phyloP scores from a whole-genome alignment of 2,329 filamentous ascomycete species.

The Pyricularia sp. region DNA sequence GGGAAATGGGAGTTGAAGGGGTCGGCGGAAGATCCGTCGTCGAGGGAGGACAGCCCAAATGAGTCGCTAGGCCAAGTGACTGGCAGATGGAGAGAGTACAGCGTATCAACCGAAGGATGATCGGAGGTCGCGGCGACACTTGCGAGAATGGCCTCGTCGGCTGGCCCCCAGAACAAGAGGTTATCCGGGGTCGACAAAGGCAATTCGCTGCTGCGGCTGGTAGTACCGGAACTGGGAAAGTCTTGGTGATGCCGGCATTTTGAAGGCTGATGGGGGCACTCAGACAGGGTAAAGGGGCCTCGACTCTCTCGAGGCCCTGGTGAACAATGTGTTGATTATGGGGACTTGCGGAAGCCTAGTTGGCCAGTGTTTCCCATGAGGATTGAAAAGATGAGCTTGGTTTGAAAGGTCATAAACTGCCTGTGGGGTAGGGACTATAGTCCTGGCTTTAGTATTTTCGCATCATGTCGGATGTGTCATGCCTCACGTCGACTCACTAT shows the following conservation, averaged over 20 bases:
- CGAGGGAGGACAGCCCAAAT: not conserved
- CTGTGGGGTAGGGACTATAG: not conserved
- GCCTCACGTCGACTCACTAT: not conserved
- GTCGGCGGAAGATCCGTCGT: not conserved
- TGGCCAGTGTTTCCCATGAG: not conserved
- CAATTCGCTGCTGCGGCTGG: constrained; percentile 2
- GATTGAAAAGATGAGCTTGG: not conserved
- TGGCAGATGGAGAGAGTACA: not conserved
- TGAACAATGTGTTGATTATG: not conserved
- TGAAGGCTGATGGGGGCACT: constrained; percentile 1
- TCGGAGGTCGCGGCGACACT: not conserved
- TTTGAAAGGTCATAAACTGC: not conserved
- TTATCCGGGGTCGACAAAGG: constrained; percentile 2
- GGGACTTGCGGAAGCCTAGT: not conserved
- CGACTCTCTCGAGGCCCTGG: not conserved
- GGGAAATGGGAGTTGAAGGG: not conserved
- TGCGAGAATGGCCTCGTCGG: not conserved
- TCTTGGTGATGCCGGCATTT: not conserved
- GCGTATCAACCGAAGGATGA: not conserved
- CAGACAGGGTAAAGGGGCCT: not conserved
- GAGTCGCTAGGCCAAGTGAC: not conserved
- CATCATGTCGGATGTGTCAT: not conserved
- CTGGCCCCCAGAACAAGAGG: not conserved
- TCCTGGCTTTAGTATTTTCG: not conserved
- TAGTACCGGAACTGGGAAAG: not conserved